Evolutionary conservation across 768 basidiomycete species (phyloP).

Genomic region (Rhizopogon vinicolor): DNA sequence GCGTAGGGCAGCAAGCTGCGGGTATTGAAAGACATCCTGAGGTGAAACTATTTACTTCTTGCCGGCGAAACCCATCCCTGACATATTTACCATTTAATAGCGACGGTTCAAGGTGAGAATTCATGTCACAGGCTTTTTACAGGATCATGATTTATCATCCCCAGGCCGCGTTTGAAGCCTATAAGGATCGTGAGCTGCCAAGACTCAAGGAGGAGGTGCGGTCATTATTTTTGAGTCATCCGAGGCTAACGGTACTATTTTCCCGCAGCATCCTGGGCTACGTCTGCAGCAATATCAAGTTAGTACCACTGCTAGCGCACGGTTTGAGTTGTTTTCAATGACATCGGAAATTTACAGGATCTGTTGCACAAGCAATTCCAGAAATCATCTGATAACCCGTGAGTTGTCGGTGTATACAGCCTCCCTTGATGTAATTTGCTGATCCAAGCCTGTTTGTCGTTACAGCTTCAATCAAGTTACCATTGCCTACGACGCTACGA

Average conservation of each 20-base stretch:
- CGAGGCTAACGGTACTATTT: constrained; percentile 8
- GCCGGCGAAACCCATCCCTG: constrained; percentile 5
- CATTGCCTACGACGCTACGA: constrained; percentile 79
- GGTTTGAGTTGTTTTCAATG: background rate
- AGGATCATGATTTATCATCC: constrained; percentile 2
- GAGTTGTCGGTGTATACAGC: constrained; percentile 20
- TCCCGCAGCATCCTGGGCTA: constrained; percentile 74
- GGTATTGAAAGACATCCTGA: constrained; percentile 89
- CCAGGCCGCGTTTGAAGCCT: constrained; percentile 86
- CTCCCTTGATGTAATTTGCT: background rate
- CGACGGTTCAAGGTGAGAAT: constrained; percentile 77
- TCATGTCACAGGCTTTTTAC: background rate
- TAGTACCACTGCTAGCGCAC: constrained; percentile 6
- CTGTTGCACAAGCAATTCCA: constrained; percentile 92
- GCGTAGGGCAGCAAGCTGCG: constrained; percentile 82
- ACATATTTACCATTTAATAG: constrained; percentile 33
- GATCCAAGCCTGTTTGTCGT: background rate
- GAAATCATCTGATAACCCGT: constrained; percentile 96
- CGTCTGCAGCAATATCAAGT: constrained; percentile 89
- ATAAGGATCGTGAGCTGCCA: constrained; percentile 83
- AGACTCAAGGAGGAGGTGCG: constrained; percentile 68
- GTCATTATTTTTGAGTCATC: background rate
- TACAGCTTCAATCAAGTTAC: constrained; percentile 79
- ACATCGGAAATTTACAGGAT: constrained; percentile 44
- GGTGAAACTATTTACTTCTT: constrained; percentile 39